Evolutionary conservation across 164 flowering plant species (phyloP), one percentile per base, ranked within the genome.

Genomic region (Umbilicus rupestris): DNA sequence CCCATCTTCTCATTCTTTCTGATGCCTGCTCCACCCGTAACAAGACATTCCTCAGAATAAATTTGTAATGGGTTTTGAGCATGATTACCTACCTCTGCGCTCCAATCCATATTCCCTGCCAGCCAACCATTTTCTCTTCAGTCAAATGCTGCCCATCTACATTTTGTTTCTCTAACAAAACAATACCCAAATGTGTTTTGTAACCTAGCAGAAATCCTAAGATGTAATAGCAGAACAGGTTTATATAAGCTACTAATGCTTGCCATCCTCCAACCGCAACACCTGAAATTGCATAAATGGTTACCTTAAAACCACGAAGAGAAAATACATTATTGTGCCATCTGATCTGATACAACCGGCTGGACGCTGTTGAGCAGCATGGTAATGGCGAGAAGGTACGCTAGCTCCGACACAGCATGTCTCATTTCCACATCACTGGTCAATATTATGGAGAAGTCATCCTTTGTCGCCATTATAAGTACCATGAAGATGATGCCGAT

Each of bases 311-410:
- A 29, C 14, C n/a, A n/a, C n/a, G n/a, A n/a, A n/a, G 22, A 7
- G 14, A 59, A 28, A 22, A 28, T 28, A 28, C 11, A 15, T n/a
- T 24, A 24, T 1, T 22, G 62, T 8, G 31, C 4, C 17, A 47
- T 9, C 10, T 15, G 22, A 68, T 58, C 65, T 62, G 66, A 68
- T 1, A 68, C 28, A 16, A 68, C 70, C 0, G 70, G 70, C 10
- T 68, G 70, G 65, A 68, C 65, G 11, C 65, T 68, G 70, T 68
- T 68, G 58, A 68, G 64, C 5, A 68, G 3, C 39, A 68, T 52
- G 28, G 99, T 91, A 9, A 91, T 72, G 19, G 83, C 95, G 24
- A 94, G 90, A 70, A 94, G 87, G 71, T 73, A 78, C 3, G 93
- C 95, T 64, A 94, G 66, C 0, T 79, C 41, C 20, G 96, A 67